Conservation (phyloP, 371 early-diverging fungal genomes). For the Dipsacomyces acuminosporus region DNA sequence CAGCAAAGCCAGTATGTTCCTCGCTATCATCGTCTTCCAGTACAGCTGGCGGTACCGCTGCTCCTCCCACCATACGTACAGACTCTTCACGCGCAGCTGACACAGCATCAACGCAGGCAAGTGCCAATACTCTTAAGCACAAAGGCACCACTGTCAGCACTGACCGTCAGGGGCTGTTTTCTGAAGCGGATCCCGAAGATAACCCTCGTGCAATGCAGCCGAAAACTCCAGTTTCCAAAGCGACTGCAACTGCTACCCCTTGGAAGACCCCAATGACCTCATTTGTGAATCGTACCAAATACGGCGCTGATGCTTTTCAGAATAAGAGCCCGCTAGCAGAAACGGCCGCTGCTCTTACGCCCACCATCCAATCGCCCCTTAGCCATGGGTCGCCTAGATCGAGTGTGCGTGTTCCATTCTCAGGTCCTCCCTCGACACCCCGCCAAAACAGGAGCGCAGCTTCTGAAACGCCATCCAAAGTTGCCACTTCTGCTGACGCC, state of each 20-base stretch:
- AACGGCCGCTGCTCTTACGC: no score
- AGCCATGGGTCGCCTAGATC: background rate
- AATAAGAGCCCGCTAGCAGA: no score
- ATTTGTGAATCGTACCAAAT: background rate
- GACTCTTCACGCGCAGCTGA: no score
- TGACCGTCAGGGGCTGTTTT: no score
- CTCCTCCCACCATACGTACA: no score
- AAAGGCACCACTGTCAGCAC: background rate
- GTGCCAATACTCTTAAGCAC: background rate
- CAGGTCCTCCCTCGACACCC: slow-evolving; percentile 32
- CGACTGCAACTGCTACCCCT: background rate
- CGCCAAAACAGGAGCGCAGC: background rate
- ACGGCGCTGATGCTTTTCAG: no score
- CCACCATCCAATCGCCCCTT: background rate
- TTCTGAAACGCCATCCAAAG: no score
- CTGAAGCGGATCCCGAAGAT: no score
- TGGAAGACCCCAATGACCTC: slow-evolving; percentile 11
- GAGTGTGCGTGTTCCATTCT: slow-evolving; percentile 18
- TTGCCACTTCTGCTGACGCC: background rate
- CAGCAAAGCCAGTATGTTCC: background rate
- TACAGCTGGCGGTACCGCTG: no score
- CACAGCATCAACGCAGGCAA: background rate
- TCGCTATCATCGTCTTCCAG: no score
- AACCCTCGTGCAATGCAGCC: no score
- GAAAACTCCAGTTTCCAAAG: slow-evolving; percentile 1